phyloP scores from a whole-genome alignment of 2,329 filamentous ascomycete genomes.

The Aplosporella prunicola region DNA sequence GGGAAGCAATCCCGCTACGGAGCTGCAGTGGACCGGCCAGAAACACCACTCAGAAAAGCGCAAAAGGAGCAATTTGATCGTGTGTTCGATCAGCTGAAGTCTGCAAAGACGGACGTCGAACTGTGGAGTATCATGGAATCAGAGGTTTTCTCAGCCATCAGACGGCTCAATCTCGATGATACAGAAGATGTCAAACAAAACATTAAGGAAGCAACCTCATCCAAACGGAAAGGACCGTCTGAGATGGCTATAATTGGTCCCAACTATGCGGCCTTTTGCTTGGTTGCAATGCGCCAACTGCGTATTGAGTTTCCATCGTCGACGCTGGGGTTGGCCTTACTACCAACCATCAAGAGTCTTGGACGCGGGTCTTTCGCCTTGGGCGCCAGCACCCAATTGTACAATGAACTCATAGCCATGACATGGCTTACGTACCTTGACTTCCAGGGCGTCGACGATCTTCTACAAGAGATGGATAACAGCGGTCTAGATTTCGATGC shows the following conservation, averaged over 20 bases:
- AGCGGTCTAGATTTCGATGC: slow-evolving; percentile 51
- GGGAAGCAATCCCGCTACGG: too few species aligned
- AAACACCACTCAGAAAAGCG: slow-evolving; percentile 2
- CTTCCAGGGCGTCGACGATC: slow-evolving; percentile 42
- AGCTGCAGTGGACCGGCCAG: too few species aligned
- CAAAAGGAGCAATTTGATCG: slow-evolving; percentile 21
- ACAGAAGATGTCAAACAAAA: background rate
- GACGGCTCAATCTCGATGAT: slow-evolving; percentile 44
- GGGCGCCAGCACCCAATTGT: slow-evolving; percentile 60
- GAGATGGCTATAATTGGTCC: slow-evolving; percentile 52
- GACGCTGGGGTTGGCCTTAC: slow-evolving; percentile 48
- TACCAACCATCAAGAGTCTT: slow-evolving; percentile 58
- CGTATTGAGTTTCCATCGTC: slow-evolving; percentile 53
- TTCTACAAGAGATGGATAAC: slow-evolving; percentile 57
- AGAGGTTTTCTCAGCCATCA: slow-evolving; percentile 55
- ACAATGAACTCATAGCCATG: slow-evolving; percentile 55
- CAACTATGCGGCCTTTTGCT: slow-evolving; percentile 54
- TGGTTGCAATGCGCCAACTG: slow-evolving; percentile 48
- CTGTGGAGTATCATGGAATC: slow-evolving; percentile 59
- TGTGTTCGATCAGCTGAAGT: slow-evolving; percentile 46
- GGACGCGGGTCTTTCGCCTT: slow-evolving; percentile 63
- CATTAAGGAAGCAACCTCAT: background rate
- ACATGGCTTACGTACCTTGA: slow-evolving; percentile 55
- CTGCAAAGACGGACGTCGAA: slow-evolving; percentile 50
- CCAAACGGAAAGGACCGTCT: too few species aligned